phyloP scores from a whole-genome alignment of 176 grass and related monocot species.

The Carex littledalei region DNA sequence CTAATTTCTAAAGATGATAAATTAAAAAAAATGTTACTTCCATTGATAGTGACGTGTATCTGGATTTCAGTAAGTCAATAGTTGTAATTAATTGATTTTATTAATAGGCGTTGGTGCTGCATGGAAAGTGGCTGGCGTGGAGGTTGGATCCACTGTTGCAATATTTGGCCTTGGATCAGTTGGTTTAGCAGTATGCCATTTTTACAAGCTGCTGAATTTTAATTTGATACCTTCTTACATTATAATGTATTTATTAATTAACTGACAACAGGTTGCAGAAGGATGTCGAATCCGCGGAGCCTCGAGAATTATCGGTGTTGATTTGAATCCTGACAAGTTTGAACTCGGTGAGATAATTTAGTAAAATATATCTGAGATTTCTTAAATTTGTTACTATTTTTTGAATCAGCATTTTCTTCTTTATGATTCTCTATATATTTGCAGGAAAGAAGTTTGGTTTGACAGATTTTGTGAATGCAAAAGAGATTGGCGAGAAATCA shows the following conservation, averaged over 20 bases:
- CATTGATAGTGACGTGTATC: not conserved
- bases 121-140: slow-evolving; percentile 61
- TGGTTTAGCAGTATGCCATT: slow-evolving; percentile 57
- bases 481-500: slow-evolving; percentile 54
- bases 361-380: slow-evolving; percentile 3
- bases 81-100: not conserved
- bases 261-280: slow-evolving; percentile 53
- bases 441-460: slow-evolving; percentile 74
- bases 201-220: not conserved
- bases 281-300: slow-evolving; percentile 65
- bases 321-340: slow-evolving; percentile 62
- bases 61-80: no score
- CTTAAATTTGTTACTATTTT: not conserved
- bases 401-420: not conserved
- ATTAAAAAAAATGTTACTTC: not conserved
- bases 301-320: slow-evolving; percentile 72
- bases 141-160: slow-evolving; percentile 58
- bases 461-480: slow-evolving; percentile 71
- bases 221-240: not conserved
- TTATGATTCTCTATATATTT: not conserved
- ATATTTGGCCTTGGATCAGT: slow-evolving; percentile 78
- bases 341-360: slow-evolving; percentile 44
- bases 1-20: not conserved
- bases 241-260: not conserved
- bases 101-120: slow-evolving; percentile 57